These are phyloP conservation scores for Coprinopsis sp. DNA, from an alignment of 768 basidiomycete genomes.

Conservation along the genomic window DNA sequence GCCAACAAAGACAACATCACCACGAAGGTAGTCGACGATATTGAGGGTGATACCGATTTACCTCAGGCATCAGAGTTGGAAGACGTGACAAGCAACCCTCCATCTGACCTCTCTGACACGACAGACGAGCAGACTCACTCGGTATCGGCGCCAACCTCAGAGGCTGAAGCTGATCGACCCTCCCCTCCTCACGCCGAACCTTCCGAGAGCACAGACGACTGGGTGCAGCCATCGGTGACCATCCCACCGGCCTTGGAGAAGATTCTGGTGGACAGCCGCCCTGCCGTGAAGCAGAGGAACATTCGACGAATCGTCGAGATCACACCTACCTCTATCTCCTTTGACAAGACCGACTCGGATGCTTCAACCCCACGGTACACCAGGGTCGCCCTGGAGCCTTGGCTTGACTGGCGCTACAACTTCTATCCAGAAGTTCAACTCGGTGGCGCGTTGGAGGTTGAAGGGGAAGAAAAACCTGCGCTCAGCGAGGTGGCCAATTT, in stretches of 20 bases:
- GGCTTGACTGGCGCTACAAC: neutral
- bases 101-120: neutral
- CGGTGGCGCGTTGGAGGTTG: neutral
- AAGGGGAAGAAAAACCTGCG: neutral
- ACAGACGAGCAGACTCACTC: neutral
- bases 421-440: neutral
- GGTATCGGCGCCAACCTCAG: neutral
- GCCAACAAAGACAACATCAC: neutral
- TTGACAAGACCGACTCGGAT: neutral
- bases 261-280: neutral
- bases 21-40: neutral
- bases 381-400: neutral
- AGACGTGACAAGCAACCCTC: neutral
- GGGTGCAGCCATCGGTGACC: neutral
- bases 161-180: neutral
- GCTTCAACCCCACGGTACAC: neutral
- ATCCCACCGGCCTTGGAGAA: neutral
- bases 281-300: neutral
- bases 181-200: neutral
- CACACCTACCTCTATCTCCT: neutral
- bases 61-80: neutral
- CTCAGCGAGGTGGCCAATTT: neutral
- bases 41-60: neutral
- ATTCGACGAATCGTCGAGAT: neutral
- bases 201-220: neutral